Evolutionary conservation across 495 filamentous ascomycete genomes (phyloP).

Genomic region (Sabuloglossum arenarium): DNA sequence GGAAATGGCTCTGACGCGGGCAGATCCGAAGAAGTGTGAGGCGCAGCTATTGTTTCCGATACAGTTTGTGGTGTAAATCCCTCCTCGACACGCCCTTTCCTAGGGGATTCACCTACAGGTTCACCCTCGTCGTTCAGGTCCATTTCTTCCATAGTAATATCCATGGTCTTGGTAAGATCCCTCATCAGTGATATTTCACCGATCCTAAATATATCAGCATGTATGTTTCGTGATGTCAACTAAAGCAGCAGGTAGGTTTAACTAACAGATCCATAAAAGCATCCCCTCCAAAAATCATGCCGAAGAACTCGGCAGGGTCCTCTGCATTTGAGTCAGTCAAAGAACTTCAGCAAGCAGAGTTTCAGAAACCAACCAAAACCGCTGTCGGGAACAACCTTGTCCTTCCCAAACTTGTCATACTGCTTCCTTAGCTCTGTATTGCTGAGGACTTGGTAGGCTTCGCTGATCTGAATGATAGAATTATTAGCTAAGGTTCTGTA

Average conservation of each 20-base stretch:
- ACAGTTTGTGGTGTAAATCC: slow-evolving; percentile 10
- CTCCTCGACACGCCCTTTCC: slow-evolving; percentile 6
- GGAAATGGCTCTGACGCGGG: not conserved
- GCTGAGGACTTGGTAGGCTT: slow-evolving; percentile 94
- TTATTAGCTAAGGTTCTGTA: not conserved
- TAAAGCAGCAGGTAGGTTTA: not conserved
- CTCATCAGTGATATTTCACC: slow-evolving; percentile 87
- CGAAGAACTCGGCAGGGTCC: slow-evolving; percentile 95
- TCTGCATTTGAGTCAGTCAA: slow-evolving; percentile 24
- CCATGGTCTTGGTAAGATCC: slow-evolving; percentile 75
- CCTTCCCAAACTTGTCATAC: slow-evolving; percentile 96
- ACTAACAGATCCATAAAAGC: slow-evolving; percentile 50
- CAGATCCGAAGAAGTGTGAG: slow-evolving; percentile 3
- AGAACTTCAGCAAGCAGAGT: not conserved
- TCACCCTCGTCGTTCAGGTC: slow-evolving; percentile 38
- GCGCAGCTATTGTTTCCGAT: slow-evolving; percentile 11
- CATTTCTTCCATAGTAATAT: slow-evolving; percentile 59
- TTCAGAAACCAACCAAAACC: slow-evolving; percentile 49
- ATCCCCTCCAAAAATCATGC: slow-evolving; percentile 94
- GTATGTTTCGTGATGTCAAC: not conserved
- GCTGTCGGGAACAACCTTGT: slow-evolving; percentile 62
- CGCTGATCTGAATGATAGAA: slow-evolving; percentile 42
- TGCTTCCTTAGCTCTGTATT: slow-evolving; percentile 64
- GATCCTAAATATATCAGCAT: slow-evolving; percentile 22
- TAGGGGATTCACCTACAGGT: slow-evolving; percentile 18